Conservation (phyloP, 2,329 filamentous ascomycete species). For the Myriosclerotinia curreyana region DNA sequence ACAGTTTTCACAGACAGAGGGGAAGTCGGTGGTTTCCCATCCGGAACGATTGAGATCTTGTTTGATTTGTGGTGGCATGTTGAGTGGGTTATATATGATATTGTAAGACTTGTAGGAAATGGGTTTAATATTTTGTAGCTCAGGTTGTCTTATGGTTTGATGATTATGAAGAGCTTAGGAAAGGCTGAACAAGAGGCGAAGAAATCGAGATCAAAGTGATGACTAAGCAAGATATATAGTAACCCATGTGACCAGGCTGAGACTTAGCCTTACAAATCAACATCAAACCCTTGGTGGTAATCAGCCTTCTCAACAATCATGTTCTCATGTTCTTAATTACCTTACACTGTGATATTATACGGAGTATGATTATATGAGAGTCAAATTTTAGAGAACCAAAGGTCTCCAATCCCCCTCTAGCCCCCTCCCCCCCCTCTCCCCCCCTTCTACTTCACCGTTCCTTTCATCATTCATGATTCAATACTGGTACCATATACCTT, state of each 20-base stretch:
- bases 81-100: not conserved
- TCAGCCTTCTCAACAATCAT: no score
- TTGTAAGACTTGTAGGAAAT: not conserved
- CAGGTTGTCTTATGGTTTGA: not conserved
- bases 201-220: slow-evolving; percentile 1
- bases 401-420: no score
- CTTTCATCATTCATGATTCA: slow-evolving; percentile 7
- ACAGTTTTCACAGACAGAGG: slow-evolving; percentile 86
- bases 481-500: not conserved
- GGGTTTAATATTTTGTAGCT: not conserved
- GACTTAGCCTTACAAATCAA: not conserved
- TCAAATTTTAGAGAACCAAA: no score
- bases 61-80: slow-evolving; percentile 89
- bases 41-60: slow-evolving; percentile 92
- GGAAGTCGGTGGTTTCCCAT: slow-evolving; percentile 92
- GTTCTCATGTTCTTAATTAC: no score
- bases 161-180: slow-evolving; percentile 2
- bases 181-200: slow-evolving; percentile 19
- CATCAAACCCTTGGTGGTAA: not conserved
- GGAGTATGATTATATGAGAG: no score
- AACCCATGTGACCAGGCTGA: slow-evolving; percentile 3
- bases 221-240: not conserved
- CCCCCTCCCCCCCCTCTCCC: no score
- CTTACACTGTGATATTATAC: no score
- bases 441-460: no score